Conservation (phyloP, 1,284 basidiomycete species). For the Abortiporus biennis region DNA sequence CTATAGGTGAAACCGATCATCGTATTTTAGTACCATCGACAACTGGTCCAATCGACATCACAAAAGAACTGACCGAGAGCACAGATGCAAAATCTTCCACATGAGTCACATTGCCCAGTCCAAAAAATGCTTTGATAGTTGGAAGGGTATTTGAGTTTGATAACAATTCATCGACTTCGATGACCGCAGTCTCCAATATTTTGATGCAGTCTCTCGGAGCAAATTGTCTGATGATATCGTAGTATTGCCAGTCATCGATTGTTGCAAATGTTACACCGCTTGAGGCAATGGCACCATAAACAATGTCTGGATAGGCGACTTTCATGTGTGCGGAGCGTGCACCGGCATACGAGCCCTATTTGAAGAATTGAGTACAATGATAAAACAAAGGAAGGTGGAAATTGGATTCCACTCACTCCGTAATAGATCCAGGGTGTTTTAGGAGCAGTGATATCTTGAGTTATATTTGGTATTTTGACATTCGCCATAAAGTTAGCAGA, state of each 20-base stretch:
- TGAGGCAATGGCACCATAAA: conserved; percentile 86
- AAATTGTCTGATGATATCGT: conserved; percentile 74
- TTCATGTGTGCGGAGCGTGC: conserved; percentile 90
- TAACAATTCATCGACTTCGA: conserved; percentile 56
- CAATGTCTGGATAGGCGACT: conserved; percentile 77
- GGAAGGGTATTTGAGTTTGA: conserved; percentile 30
- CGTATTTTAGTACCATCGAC: background rate
- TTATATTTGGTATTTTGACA: conserved; percentile 66
- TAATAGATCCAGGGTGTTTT: conserved; percentile 88
- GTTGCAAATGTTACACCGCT: conserved; percentile 73
- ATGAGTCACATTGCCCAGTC: conserved; percentile 54
- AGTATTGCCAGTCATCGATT: conserved; percentile 74
- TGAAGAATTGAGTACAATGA: background rate
- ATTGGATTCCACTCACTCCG: conserved; percentile 45
- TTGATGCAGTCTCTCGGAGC: conserved; percentile 64
- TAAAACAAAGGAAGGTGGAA: background rate
- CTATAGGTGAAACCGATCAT: conserved; percentile 15
- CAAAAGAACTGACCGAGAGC: conserved; percentile 37
- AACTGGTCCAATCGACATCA: background rate
- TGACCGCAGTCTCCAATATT: conserved; percentile 58
- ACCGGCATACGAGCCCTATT: conserved; percentile 80
- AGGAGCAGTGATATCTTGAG: conserved; percentile 57
- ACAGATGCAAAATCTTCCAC: conserved; percentile 74
- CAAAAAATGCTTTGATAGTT: conserved; percentile 65
- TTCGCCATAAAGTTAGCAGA: conserved; percentile 83